Conservation (phyloP, 208 protist species). For the Jaenimonas drosophilae region DNA sequence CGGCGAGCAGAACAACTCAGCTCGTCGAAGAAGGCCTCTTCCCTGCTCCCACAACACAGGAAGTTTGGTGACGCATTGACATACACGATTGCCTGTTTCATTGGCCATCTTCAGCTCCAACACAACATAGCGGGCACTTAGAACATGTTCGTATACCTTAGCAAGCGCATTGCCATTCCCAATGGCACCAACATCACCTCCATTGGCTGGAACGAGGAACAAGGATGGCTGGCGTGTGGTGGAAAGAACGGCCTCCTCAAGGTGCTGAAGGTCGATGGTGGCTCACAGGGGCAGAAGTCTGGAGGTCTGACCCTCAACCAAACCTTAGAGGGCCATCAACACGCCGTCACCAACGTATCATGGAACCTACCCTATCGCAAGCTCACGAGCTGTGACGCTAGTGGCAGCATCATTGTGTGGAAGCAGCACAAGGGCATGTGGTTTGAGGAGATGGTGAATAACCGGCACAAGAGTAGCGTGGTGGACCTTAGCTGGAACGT, state of each 20-base stretch:
- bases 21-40: no score
- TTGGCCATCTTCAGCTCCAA: background rate
- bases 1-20: no score
- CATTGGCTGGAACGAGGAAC: constrained; percentile 91
- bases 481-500: constrained; percentile 90
- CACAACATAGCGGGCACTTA: background rate
- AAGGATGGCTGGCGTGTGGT: constrained; percentile 95
- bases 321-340: constrained; percentile 91
- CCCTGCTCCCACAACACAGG: no score
- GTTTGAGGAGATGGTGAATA: constrained; percentile 98
- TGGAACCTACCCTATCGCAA: constrained; percentile 96
- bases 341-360: constrained; percentile 61
- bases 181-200: constrained; percentile 82
- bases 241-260: constrained; percentile 94
- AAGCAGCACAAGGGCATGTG: constrained; percentile 95
- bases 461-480: constrained; percentile 92
- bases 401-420: constrained; percentile 96
- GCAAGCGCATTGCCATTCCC: constrained; percentile 95
- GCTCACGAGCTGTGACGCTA: constrained; percentile 91
- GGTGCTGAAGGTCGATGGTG: constrained; percentile 91
- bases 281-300: constrained; percentile 44
- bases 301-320: constrained; percentile 93
- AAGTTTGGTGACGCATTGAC: background rate
- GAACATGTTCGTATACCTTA: constrained; percentile 93
- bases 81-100: background rate